phyloP scores from a whole-genome alignment of 108 stramenopile genomes.

The Pseudonitzschia delicatissima region DNA sequence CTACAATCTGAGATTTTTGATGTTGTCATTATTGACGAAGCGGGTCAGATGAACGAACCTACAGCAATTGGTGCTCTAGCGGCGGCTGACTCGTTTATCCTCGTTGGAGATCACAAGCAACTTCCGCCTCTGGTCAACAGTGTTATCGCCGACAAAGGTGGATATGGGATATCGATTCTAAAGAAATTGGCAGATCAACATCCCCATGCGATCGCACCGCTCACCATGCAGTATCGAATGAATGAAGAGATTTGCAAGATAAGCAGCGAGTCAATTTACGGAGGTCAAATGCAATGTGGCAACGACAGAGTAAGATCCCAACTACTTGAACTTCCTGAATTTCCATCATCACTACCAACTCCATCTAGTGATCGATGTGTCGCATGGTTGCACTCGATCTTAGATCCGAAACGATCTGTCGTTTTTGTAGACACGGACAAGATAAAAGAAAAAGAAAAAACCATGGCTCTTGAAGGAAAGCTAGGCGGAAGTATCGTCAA shows the following conservation, averaged over 20 bases:
- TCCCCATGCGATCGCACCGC: constrained; percentile 72
- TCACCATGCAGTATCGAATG: constrained; percentile 97
- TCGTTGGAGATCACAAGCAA: constrained; percentile 98
- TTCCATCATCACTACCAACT: constrained; percentile 23
- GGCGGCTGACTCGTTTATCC: constrained; percentile 82
- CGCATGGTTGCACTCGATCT: constrained; percentile 43
- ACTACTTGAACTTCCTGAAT: constrained; percentile 45
- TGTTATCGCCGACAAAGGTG: constrained; percentile 76
- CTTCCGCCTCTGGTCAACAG: constrained; percentile 93
- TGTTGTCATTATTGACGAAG: constrained; percentile 98
- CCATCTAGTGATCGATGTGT: constrained; percentile 11
- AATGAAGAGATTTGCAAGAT: constrained; percentile 86
- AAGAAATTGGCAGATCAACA: constrained; percentile 81
- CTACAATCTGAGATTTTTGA: constrained; percentile 85
- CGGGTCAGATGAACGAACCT: constrained; percentile 95
- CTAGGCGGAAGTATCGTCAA: constrained; percentile 54
- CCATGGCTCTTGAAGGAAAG: constrained; percentile 36
- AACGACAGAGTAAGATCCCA: constrained; percentile 61
- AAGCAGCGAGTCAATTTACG: constrained; percentile 86
- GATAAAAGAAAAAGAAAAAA: constrained; percentile 5
- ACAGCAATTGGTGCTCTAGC: constrained; percentile 86
- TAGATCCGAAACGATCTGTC: constrained; percentile 71
- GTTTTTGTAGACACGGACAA: constrained; percentile 90
- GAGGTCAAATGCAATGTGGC: constrained; percentile 82
- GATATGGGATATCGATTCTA: constrained; percentile 90